Evolutionary conservation across 2,329 filamentous ascomycete genomes (phyloP), one percentile per base, ranked within the genome.

Genomic region (Fusarium sp.): DNA sequence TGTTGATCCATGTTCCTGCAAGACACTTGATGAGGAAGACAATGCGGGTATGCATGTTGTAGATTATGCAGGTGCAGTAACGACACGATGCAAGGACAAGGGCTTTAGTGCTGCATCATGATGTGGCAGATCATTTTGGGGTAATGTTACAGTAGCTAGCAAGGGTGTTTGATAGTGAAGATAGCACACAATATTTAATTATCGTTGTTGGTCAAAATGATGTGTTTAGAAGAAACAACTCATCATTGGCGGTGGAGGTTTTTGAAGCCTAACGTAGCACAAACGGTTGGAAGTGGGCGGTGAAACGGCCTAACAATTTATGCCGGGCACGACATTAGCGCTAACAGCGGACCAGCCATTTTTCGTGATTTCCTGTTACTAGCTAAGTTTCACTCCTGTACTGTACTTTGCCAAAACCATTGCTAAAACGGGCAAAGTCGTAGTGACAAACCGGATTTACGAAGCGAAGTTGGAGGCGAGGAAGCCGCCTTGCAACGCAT

Each of bases 61-160:
- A 50, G 47, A 50, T 50, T 50, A 50, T 50, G 47, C 47, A 50
- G 35, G 18, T 50, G 47, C 47, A 20, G 46, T 11, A 50, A 41
- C 40, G 47, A 50, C 47, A 50, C n/a, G 46, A 50, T 50, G 47
- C 46, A 6, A 36, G 35, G 47, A 29, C 47, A 50, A n/a, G 47
- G 47, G 23, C n/a, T 20, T 50, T 29, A 6, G 5, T n/a, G 35
- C 23, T 41, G 35, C 35, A 41, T n/a, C 5, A 11, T 29, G 35
- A 50, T 50, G 35, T 41, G 47, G 47, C 47, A n/a, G 39, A 20
- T 29, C 47, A n/a, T 27, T 41, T 29, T 41, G 1, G 11, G 11
- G 47, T n/a, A 3, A 1, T 27, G 10, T 48, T 18, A 3, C 0
- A 18, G 0, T 25, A 21, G 10, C 18, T 10, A 23, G 5, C 2